A percentile compares a stretch with the other conserved stretches of the same genome.
Conservation (phyloP, 2,329 filamentous ascomycete species). For the Lachnellula arida region DNA sequence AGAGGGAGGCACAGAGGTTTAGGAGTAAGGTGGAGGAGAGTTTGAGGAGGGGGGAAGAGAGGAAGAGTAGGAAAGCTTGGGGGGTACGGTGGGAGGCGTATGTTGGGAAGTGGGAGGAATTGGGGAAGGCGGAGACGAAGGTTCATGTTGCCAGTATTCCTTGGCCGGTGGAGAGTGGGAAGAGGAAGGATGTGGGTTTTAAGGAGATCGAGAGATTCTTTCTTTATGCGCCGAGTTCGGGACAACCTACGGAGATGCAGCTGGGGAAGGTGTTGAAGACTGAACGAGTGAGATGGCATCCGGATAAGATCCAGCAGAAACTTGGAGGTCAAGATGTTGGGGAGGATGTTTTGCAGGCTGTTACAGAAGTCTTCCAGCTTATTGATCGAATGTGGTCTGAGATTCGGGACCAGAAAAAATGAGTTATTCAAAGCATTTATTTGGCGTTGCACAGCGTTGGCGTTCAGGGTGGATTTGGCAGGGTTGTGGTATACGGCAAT, state of each 20-base stretch:
- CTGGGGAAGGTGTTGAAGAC: constrained; percentile 60
- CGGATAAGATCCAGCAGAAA: constrained; percentile 92
- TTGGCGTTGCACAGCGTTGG: constrained; percentile 14
- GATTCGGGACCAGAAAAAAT: constrained; percentile 18
- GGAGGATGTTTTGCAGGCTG: constrained; percentile 64
- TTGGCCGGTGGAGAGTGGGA: constrained; percentile 64
- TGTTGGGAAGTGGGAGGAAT: constrained; percentile 53
- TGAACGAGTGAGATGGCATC: constrained; percentile 92
- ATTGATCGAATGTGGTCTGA: constrained; percentile 78
- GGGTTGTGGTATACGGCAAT: too few species aligned
- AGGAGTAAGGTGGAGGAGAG: constrained; percentile 64
- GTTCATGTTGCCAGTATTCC: constrained; percentile 44
- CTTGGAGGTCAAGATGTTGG: constrained; percentile 69
- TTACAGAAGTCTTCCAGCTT: constrained; percentile 89
- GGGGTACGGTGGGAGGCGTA: constrained; percentile 62
- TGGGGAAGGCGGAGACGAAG: constrained; percentile 35
- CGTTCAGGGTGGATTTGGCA: constrained; percentile 4
- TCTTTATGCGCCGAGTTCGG: constrained; percentile 41
- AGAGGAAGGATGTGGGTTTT: constrained; percentile 47
- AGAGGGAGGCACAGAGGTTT: constrained; percentile 41
- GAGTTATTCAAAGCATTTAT: not conserved
- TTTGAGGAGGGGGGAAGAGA: constrained; percentile 60
- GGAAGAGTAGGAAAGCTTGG: constrained; percentile 47
- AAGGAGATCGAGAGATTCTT: constrained; percentile 60
- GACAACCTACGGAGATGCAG: constrained; percentile 31